A percentile compares a stretch with the other conserved stretches of the same genome.
Evolutionary conservation across 2,329 filamentous ascomycete genomes (phyloP).

Genomic region (Xylaria polymorpha): DNA sequence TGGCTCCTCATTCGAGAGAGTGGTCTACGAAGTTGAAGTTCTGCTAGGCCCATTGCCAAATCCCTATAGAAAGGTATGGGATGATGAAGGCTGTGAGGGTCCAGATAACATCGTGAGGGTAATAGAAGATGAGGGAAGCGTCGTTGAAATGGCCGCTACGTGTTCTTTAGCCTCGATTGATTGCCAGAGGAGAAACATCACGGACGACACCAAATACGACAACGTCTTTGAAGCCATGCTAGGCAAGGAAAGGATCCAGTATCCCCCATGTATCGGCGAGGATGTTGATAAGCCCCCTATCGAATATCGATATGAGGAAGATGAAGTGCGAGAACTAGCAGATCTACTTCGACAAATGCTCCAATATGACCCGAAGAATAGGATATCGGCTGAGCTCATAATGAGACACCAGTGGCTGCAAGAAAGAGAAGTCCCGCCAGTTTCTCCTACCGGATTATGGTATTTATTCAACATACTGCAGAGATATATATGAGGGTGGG

Average conservation of each 20-base stretch:
- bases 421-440: not conserved
- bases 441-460: not conserved
- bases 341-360: not conserved
- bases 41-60: not conserved
- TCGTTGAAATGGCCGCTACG: not conserved
- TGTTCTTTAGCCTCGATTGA: not conserved
- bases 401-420: not conserved
- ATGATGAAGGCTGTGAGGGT: not conserved
- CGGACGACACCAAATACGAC: not conserved
- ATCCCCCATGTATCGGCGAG: not conserved
- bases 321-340: not conserved
- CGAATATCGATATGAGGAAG: not conserved
- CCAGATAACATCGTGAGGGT: not conserved
- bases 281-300: not conserved
- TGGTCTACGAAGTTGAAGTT: not conserved
- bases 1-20: not conserved
- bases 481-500: not conserved
- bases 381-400: not conserved
- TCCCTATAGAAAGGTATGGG: not conserved
- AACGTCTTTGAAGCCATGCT: not conserved
- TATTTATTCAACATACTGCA: not conserved
- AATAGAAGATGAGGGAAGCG: not conserved
- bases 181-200: not conserved
- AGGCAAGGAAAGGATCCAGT: not conserved
- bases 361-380: not conserved